phyloP scores from a whole-genome alignment of 78 protist genomes.

The Speleostelium caveatum region DNA sequence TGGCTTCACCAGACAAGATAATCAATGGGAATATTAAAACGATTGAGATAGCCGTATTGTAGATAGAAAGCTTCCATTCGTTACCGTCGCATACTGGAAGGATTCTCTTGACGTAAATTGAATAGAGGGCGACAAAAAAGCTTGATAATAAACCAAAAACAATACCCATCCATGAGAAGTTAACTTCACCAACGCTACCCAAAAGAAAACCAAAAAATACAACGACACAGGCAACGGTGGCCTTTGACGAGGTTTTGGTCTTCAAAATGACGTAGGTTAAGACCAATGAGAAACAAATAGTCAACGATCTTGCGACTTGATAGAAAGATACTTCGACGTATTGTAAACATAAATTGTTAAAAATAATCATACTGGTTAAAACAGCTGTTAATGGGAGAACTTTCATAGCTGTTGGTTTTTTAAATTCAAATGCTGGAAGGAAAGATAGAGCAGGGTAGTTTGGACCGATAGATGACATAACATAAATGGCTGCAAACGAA shows the following conservation, averaged over 20 bases:
- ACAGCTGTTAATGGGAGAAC: constrained; percentile 85
- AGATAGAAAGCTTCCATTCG: constrained; percentile 84
- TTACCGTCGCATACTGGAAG: constrained; percentile 75
- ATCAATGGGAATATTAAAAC: constrained; percentile 81
- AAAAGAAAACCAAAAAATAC: constrained; percentile 88
- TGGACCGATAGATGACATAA: constrained; percentile 40
- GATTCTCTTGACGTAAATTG: constrained; percentile 87
- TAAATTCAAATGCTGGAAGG: constrained; percentile 82
- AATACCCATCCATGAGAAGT: constrained; percentile 87
- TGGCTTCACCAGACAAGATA: constrained; percentile 79
- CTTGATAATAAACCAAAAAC: constrained; percentile 86
- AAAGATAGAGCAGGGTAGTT: constrained; percentile 36
- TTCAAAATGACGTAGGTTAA: constrained; percentile 84
- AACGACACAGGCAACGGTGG: constrained; percentile 79
- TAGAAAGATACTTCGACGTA: constrained; percentile 92
- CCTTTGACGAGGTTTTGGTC: constrained; percentile 66
- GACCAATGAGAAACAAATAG: constrained; percentile 87
- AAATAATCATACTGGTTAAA: constrained; percentile 86
- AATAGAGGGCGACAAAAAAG: constrained; percentile 87
- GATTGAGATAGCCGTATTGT: constrained; percentile 86
- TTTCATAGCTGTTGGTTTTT: constrained; percentile 56
- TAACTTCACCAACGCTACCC: constrained; percentile 86
- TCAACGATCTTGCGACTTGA: constrained; percentile 91
- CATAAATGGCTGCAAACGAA: constrained; percentile 53
- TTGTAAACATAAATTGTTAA: constrained; percentile 90